A percentile compares a stretch with the other conserved stretches of the same genome.
These are phyloP conservation scores for Omphalotus guepiniiformis DNA, from an alignment of 768 basidiomycete genomes.

Conservation along the genomic window DNA sequence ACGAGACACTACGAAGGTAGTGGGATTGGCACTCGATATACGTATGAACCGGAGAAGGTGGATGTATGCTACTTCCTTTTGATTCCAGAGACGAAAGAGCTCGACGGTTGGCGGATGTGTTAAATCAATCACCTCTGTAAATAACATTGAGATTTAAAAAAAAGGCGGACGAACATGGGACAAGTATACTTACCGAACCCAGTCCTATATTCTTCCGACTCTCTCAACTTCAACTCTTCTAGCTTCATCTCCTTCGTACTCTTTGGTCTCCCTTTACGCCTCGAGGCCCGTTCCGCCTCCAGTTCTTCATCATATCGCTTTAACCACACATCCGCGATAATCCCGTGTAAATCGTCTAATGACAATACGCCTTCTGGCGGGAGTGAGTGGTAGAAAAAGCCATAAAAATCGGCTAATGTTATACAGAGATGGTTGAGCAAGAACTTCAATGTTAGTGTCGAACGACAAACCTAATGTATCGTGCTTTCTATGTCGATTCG, in stretches of 20 bases:
- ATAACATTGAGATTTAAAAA: slow-evolving; percentile 7
- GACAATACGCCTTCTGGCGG: slow-evolving; percentile 55
- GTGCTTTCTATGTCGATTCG: slow-evolving; percentile 56
- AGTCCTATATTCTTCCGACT: slow-evolving; percentile 70
- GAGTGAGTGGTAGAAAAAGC: slow-evolving; percentile 72
- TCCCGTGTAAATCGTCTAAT: slow-evolving; percentile 59
- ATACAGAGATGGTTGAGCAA: slow-evolving; percentile 7
- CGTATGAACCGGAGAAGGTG: slow-evolving; percentile 73
- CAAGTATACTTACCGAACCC: slow-evolving; percentile 60
- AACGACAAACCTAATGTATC: slow-evolving; percentile 42
- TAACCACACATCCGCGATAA: slow-evolving; percentile 69
- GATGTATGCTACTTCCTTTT: slow-evolving; percentile 66
- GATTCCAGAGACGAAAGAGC: slow-evolving; percentile 76
- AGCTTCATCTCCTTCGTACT: slow-evolving; percentile 60
- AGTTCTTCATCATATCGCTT: slow-evolving; percentile 66
- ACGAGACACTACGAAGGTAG: slow-evolving; percentile 46
- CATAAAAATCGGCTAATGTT: slow-evolving; percentile 67
- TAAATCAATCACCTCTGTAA: slow-evolving; percentile 72
- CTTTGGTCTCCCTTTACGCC: slow-evolving; percentile 76
- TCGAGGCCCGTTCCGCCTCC: slow-evolving; percentile 50
- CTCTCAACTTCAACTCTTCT: slow-evolving; percentile 66
- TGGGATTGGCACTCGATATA: slow-evolving; percentile 56
- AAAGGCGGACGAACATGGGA: not conserved
- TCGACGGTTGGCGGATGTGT: slow-evolving; percentile 67
- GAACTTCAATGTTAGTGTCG: not conserved